phyloP scores from a whole-genome alignment of 2,329 filamentous ascomycete species.

The Alternaria arborescens region DNA sequence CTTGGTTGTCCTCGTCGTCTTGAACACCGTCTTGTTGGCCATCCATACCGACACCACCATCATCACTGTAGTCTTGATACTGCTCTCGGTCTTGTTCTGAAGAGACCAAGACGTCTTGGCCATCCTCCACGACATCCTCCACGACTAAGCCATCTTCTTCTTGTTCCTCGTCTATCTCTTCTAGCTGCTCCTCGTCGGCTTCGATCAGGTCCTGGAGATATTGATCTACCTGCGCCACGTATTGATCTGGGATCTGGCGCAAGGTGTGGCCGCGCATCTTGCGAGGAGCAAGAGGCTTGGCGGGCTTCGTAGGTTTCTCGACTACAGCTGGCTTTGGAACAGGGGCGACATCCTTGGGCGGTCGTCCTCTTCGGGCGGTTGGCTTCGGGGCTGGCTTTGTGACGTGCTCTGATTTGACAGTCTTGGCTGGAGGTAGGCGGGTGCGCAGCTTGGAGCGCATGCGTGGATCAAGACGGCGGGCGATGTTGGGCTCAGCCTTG shows the following conservation, averaged over 20 bases:
- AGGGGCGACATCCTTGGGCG: conserved; percentile 21
- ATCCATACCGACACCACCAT: not conserved
- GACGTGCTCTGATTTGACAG: conserved; percentile 2
- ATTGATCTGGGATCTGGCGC: conserved; percentile 40
- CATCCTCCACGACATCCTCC: not conserved
- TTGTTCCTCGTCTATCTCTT: not conserved
- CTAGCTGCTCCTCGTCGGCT: not conserved
- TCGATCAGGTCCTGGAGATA: conserved; percentile 7
- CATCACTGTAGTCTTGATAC: conserved; percentile 4
- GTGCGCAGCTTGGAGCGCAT: conserved; percentile 32
- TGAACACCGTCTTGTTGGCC: conserved; percentile 1
- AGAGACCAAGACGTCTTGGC: not conserved
- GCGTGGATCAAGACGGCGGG: conserved; percentile 29
- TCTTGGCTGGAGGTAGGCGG: conserved; percentile 24
- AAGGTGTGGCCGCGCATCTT: conserved; percentile 38
- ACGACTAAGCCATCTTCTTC: not conserved
- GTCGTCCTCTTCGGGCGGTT: conserved; percentile 25
- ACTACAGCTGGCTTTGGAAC: conserved; percentile 21
- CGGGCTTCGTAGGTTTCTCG: conserved; percentile 15
- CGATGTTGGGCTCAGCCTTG: conserved; percentile 9
- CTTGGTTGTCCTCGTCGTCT: conserved; percentile 1
- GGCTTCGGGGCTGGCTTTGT: conserved; percentile 13
- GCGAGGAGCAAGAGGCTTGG: conserved; percentile 25
- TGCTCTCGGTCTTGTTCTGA: conserved; percentile 5
- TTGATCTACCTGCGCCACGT: conserved; percentile 14